These are phyloP conservation scores for Aspergillus sp. DNA, from an alignment of 2,329 filamentous ascomycete genomes.

Conservation along the genomic window DNA sequence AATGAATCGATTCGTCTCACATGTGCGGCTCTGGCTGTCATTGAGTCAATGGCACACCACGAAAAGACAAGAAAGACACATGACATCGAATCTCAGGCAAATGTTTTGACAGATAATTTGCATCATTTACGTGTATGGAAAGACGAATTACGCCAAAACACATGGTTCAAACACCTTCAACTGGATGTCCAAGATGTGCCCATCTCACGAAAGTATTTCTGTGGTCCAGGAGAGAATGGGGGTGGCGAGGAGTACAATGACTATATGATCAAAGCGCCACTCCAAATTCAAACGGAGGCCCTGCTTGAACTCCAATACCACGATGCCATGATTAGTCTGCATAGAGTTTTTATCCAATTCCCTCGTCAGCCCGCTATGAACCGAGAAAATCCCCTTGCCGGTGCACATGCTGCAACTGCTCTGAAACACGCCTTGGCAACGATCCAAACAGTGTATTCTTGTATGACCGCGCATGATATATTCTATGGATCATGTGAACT, in stretches of 20 bases:
- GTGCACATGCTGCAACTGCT: conserved; percentile 18
- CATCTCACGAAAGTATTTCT: too few relatives aligned
- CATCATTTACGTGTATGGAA: background rate
- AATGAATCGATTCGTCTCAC: conserved; percentile 2
- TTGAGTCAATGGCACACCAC: background rate
- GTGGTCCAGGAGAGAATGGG: background rate
- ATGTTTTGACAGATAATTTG: background rate
- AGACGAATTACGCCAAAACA: background rate
- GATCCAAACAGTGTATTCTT: conserved; percentile 11
- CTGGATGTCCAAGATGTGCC: background rate
- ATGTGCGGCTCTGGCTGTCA: background rate
- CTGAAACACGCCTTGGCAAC: conserved; percentile 20
- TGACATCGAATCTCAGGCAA: background rate
- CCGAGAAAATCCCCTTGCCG: conserved; percentile 14
- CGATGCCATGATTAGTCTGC: conserved; percentile 18
- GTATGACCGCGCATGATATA: conserved; percentile 14
- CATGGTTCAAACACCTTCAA: background rate
- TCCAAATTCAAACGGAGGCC: conserved; percentile 10
- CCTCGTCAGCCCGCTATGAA: conserved; percentile 10
- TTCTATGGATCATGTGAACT: conserved; percentile 21
- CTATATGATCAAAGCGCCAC: conserved; percentile 8
- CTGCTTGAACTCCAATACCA: conserved; percentile 21
- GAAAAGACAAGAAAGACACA: background rate
- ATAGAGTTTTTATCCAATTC: conserved; percentile 24
- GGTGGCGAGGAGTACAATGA: background rate